A percentile compares a stretch with the other conserved stretches of the same genome.
phyloP scores from a whole-genome alignment of 2,329 filamentous ascomycete species.

The Alternaria sp. region DNA sequence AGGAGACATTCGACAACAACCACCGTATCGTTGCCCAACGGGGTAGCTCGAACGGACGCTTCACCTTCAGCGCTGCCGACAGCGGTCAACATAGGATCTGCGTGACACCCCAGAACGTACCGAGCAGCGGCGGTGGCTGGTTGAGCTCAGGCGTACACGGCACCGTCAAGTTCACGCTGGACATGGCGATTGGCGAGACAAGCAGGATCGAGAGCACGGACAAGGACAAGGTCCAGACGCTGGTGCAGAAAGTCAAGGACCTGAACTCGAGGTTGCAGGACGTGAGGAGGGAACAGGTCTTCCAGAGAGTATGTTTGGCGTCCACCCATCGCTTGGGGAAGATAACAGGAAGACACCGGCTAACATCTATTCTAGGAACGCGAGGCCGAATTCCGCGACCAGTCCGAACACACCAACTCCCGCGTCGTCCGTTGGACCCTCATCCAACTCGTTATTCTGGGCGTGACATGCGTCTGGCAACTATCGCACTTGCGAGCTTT shows the following conservation, averaged over 20 bases:
- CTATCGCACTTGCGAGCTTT: constrained; percentile 93
- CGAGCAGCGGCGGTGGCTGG: constrained; percentile 72
- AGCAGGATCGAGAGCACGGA: constrained; percentile 92
- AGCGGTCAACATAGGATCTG: constrained; percentile 96
- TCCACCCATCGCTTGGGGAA: neutral
- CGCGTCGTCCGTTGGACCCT: constrained; percentile 94
- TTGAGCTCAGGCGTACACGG: constrained; percentile 71
- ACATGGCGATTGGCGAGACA: constrained; percentile 93
- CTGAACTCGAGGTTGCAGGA: constrained; percentile 86
- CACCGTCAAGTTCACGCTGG: constrained; percentile 82
- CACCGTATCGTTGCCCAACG: constrained; percentile 93
- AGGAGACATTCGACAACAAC: constrained; percentile 97
- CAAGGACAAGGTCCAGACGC: constrained; percentile 89
- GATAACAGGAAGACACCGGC: neutral
- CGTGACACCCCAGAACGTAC: constrained; percentile 82
- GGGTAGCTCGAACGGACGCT: constrained; percentile 76
- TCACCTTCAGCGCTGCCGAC: constrained; percentile 95
- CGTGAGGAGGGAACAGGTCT: constrained; percentile 92
- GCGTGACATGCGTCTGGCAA: constrained; percentile 93
- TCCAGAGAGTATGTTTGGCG: constrained; percentile 73
- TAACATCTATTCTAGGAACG: constrained; percentile 70
- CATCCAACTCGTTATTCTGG: constrained; percentile 84
- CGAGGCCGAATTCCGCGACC: constrained; percentile 96
- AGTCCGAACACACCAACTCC: constrained; percentile 90
- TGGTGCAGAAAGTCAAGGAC: constrained; percentile 86